phyloP scores from a whole-genome alignment of 176 grass and related monocot species.

The Rhynchospora pubera region DNA sequence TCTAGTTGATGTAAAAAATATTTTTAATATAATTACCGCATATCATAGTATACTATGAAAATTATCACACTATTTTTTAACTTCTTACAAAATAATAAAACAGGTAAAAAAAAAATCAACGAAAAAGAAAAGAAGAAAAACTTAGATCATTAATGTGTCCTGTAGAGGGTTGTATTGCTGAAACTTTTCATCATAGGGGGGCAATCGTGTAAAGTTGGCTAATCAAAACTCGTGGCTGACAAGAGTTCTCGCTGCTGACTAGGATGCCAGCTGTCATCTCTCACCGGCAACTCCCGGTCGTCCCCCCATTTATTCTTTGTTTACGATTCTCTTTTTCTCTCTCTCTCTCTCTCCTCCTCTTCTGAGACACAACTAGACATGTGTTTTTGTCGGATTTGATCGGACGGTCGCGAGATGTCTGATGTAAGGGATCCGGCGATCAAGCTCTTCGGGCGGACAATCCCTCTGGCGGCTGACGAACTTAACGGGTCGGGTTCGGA shows the following conservation, averaged over 20 bases:
- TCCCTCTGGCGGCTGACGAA: conserved; percentile 33
- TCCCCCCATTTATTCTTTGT: conserved; percentile 5
- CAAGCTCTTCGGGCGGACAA: conserved; percentile 83
- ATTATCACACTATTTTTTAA: not conserved
- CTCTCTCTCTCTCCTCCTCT: conserved; percentile 16
- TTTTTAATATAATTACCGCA: not conserved
- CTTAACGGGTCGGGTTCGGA: conserved; percentile 21
- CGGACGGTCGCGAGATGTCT: conserved; percentile 38
- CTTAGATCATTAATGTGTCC: too few relatives aligned
- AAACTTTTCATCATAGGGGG: not conserved
- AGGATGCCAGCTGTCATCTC: conserved; percentile 16
- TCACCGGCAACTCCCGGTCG: conserved; percentile 12
- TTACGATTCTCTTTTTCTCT: not conserved
- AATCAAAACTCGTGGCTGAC: conserved; percentile 17
- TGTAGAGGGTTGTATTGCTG: not conserved
- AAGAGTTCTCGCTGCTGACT: conserved; percentile 2
- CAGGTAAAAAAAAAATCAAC: not conserved
- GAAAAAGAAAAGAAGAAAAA: not conserved
- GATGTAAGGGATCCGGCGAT: conserved; percentile 67
- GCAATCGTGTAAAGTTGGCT: not conserved
- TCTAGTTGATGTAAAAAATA: not conserved
- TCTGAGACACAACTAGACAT: not conserved
- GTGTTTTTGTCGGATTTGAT: conserved; percentile 12
- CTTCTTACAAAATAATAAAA: not conserved
- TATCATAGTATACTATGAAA: not conserved